Conservation (phyloP, 306 rosid species). For the Parietaria judaica region DNA sequence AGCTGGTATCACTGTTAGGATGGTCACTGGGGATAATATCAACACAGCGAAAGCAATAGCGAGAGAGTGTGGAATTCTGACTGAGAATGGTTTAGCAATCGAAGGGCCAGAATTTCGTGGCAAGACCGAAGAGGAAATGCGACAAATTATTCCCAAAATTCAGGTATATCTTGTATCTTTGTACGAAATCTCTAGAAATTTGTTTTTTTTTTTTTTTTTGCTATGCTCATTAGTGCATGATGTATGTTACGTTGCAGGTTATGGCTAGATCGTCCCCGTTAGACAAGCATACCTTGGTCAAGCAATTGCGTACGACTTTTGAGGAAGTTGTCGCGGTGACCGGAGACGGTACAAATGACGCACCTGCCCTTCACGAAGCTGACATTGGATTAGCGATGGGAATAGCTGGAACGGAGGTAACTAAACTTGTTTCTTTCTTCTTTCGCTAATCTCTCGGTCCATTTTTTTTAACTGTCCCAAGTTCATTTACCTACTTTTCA, state of each 20-base stretch:
- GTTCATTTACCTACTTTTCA: slow-evolving; percentile 13
- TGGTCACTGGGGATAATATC: slow-evolving; percentile 98
- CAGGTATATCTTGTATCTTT: slow-evolving; percentile 40
- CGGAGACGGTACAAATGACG: slow-evolving; percentile 97
- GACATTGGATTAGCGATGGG: slow-evolving; percentile 99
- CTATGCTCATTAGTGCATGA: background rate
- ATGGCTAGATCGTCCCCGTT: slow-evolving; percentile 97
- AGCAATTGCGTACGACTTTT: slow-evolving; percentile 71
- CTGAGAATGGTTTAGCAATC: slow-evolving; percentile 71
- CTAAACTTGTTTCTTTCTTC: background rate
- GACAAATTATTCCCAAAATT: slow-evolving; percentile 59
- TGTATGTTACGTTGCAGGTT: slow-evolving; percentile 46
- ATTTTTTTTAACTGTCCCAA: background rate
- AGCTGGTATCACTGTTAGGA: slow-evolving; percentile 83
- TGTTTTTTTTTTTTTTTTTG: background rate
- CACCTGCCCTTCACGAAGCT: slow-evolving; percentile 99
- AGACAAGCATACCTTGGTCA: slow-evolving; percentile 93
- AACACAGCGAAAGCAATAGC: slow-evolving; percentile 97
- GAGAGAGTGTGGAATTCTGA: slow-evolving; percentile 92
- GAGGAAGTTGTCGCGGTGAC: slow-evolving; percentile 95
- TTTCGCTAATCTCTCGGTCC: background rate
- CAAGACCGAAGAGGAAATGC: slow-evolving; percentile 61
- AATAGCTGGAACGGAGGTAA: slow-evolving; percentile 96
- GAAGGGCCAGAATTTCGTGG: slow-evolving; percentile 94
- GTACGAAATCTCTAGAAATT: background rate